Base-by-base conservation (phyloP, 2,329 filamentous ascomycete species). In the Chaetomiaceae sp. region DNA sequence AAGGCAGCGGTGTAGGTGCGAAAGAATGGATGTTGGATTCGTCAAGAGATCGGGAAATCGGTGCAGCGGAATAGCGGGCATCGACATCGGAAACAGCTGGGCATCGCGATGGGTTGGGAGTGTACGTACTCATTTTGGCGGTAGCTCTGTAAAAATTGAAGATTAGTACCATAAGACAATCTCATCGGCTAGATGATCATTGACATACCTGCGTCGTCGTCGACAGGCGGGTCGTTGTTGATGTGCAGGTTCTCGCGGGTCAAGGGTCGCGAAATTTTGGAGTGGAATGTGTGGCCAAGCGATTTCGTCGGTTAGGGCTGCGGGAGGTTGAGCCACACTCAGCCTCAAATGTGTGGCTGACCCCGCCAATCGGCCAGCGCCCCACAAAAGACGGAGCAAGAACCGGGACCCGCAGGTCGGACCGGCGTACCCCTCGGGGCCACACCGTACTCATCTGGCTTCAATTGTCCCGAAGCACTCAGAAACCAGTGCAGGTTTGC, bases 101-200 rank as follows among this genome's bases (percentile, higher is more conserved):
- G 36, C 36, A 38, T 51, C 45, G 57, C 22, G 40, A 51, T 44
- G 48, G 48, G 38, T 45, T 48, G 38, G 57, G 55, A 53, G 54
- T 43, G 22, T 54, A 80, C 77, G 67, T 79, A 80, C 77, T 80
- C 77, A 80, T 80, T 74, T 79, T 80, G 75, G 70, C 76, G 73
- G 73, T 75, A 56, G 57, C 59, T 69, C 62, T 69, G 54, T 58
- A 22, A 40, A 29, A 43, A 6, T 33, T 42, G 45, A n/a, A 27
- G 46, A 54, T 66, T 59, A 65, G 60, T 55, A 54, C 53, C 39
- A 29, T 40, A 17, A 47, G 15, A 14, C 15, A 42, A 17, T 19
- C 25, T 23, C 23, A 31, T 31, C 19, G 22, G 20, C 50, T 47
- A 33, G 20, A 33, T 31, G 42, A 51, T 27, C 44, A 42, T 47